These are phyloP conservation scores for Raffaelea albimanens DNA, from an alignment of 2,329 filamentous ascomycete genomes.

Conservation along the genomic window DNA sequence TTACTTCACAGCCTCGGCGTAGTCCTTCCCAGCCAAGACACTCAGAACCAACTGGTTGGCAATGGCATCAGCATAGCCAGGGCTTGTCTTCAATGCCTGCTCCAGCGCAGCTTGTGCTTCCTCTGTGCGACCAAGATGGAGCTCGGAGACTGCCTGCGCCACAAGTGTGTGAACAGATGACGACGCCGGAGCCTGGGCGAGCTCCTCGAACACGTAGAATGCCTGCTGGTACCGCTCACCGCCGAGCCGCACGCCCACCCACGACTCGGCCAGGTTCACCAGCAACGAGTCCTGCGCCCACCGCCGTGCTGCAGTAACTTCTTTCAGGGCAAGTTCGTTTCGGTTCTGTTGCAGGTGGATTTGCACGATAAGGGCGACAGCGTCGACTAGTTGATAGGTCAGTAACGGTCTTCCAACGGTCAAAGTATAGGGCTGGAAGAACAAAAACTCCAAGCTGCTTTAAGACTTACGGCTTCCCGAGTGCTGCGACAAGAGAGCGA, in stretches of 20 bases:
- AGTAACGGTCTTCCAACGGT: not conserved
- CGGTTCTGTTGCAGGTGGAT: conserved; percentile 89
- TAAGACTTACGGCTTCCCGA: conserved; percentile 67
- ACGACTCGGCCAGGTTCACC: conserved; percentile 90
- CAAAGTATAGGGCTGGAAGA: not conserved
- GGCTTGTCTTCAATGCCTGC: conserved; percentile 67
- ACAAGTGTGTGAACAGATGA: conserved; percentile 68
- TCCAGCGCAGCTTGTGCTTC: conserved; percentile 83
- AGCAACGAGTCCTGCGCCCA: conserved; percentile 94
- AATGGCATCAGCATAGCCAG: conserved; percentile 62
- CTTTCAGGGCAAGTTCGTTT: conserved; percentile 81
- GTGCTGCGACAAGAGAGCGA: conserved; percentile 71
- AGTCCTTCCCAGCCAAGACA: conserved; percentile 64
- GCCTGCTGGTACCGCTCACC: conserved; percentile 93
- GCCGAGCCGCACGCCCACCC: conserved; percentile 83
- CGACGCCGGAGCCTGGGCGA: conserved; percentile 77
- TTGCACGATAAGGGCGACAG: conserved; percentile 81
- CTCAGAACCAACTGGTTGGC: conserved; percentile 77
- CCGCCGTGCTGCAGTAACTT: conserved; percentile 74
- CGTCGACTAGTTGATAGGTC: conserved; percentile 41
- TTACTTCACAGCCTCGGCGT: conserved; percentile 52
- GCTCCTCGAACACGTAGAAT: conserved; percentile 96
- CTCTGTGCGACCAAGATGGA: conserved; percentile 79
- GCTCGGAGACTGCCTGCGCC: conserved; percentile 80
- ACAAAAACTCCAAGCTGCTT: conserved; percentile 16